phyloP scores from a whole-genome alignment of 139 green algal species.

The Gonium pectorale region DNA sequence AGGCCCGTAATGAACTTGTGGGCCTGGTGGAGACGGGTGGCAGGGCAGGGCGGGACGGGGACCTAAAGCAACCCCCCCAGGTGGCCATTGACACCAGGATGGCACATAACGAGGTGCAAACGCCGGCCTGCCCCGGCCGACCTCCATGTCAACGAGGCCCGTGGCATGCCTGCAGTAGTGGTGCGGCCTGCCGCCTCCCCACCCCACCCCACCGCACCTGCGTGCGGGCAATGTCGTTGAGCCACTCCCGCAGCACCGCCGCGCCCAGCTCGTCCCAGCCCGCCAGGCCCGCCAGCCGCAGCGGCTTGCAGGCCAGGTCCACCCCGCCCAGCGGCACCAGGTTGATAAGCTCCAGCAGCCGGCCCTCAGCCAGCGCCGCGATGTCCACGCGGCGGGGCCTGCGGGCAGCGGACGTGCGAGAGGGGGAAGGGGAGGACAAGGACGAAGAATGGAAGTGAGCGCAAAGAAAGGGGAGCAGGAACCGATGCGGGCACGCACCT shows the following conservation, averaged over 20 bases:
- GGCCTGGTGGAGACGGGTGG: slow-evolving; percentile 56
- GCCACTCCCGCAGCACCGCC: slow-evolving; percentile 60
- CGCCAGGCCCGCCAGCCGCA: slow-evolving; percentile 63
- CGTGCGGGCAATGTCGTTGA: slow-evolving; percentile 66
- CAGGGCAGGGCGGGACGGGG: too few species aligned
- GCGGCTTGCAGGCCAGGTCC: slow-evolving; percentile 61
- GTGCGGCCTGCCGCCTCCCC: background rate
- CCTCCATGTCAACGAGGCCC: too few species aligned
- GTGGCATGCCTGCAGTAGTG: background rate
- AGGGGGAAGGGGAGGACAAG: background rate
- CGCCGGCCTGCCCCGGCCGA: too few species aligned
- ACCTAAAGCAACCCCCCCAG: too few species aligned
- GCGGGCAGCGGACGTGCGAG: slow-evolving; percentile 48
- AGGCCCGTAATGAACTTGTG: slow-evolving; percentile 82
- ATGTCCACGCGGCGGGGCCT: slow-evolving; percentile 71
- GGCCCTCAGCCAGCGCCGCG: slow-evolving; percentile 66
- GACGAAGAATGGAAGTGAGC: too few species aligned
- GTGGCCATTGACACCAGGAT: too few species aligned
- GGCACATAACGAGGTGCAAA: too few species aligned
- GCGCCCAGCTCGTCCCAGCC: slow-evolving; percentile 70
- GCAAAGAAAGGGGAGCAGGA: too few species aligned
- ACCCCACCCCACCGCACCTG: slow-evolving; percentile 50
- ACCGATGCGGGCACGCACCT: too few species aligned
- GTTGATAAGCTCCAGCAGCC: slow-evolving; percentile 78
- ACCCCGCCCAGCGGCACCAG: slow-evolving; percentile 80